Evolutionary conservation across 441 rosid genomes (phyloP), one percentile per base, ranked within the genome.

Genomic region (Populus hybrid): DNA sequence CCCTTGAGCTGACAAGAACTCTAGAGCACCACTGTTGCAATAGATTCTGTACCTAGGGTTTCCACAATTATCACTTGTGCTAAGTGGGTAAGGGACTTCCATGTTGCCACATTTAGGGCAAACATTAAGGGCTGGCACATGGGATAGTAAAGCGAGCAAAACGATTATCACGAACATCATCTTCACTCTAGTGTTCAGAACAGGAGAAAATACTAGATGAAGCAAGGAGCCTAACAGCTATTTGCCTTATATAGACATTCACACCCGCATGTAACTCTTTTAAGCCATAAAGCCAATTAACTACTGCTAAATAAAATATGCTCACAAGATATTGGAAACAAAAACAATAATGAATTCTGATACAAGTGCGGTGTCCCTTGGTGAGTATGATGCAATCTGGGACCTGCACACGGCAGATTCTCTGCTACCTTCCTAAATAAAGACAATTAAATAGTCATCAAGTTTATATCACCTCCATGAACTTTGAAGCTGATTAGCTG

Each of bases 21-120:
- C 76, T 18, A 88, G 76, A 59, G 20, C 73, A 29, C 74, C 84
- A 45, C 79, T 83, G 76, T 87, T 87, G 76, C 91, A 89, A 67
- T 80, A 83, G 71, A 89, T 81, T 78, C 73, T 82, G 66, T 89
- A 88, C 74, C 82, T 80, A 20, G 84, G 75, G 77, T 89, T 87
- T 38, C 90, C 94, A 84, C 94, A 90, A 71, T 72, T 78, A 6
- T 73, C 78, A 18, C 63, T 33, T 6, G 88, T 89, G 88, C 91
- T 88, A 68, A 88, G 89, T 23, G 94, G 94, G 83, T 80, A 84
- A 50, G 92, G 92, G 45, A 88, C 89, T 77, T 84, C 86, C 69
- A 76, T 73, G 76, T 45, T 80, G 2, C 90, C 92, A 80, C 94
- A 90, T 82, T 84, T 86, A 8, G 89, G 89, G 71, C 91, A 90